Evolutionary conservation across 108 stramenopile genomes (phyloP).

Genomic region (Nitzschia inconspicua): DNA sequence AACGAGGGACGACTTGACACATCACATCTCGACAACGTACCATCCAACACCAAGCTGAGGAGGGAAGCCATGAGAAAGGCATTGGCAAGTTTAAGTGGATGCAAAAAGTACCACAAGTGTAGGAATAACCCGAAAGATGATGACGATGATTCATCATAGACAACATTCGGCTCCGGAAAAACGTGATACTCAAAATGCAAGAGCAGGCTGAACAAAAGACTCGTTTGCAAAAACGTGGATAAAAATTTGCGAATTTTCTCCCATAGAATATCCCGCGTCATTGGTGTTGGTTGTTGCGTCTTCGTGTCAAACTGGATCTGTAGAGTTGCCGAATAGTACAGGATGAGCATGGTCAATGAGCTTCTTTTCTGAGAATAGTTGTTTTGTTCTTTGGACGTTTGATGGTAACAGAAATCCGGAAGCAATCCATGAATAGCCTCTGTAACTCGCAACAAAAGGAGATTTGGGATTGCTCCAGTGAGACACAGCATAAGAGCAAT

Average conservation of each 20-base stretch:
- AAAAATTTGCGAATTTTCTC: conserved; percentile 8
- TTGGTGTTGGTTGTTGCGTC: conserved; percentile 21
- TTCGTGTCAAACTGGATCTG: conserved; percentile 23
- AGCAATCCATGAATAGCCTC: conserved; percentile 13
- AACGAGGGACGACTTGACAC: background rate
- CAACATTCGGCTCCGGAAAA: background rate
- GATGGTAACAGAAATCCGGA: background rate
- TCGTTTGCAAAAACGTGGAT: conserved; percentile 6
- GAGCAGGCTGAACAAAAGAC: conserved; percentile 17
- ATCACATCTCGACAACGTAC: too few species aligned
- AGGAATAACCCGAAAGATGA: background rate
- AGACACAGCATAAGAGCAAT: conserved; percentile 14
- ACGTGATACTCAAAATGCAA: conserved; percentile 12
- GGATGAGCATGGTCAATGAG: background rate
- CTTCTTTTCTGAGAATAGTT: background rate
- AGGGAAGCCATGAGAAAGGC: conserved; percentile 21
- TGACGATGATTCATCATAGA: too few species aligned
- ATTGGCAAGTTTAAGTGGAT: conserved; percentile 20
- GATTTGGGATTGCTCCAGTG: conserved; percentile 10
- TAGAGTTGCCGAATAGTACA: conserved; percentile 27
- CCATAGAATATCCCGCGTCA: conserved; percentile 14
- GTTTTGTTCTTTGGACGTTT: background rate
- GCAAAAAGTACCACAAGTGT: conserved; percentile 9
- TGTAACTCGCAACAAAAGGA: conserved; percentile 7
- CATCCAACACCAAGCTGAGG: conserved; percentile 3